phyloP scores from a whole-genome alignment of 768 basidiomycete genomes.

The Nevesoporus exiguus region DNA sequence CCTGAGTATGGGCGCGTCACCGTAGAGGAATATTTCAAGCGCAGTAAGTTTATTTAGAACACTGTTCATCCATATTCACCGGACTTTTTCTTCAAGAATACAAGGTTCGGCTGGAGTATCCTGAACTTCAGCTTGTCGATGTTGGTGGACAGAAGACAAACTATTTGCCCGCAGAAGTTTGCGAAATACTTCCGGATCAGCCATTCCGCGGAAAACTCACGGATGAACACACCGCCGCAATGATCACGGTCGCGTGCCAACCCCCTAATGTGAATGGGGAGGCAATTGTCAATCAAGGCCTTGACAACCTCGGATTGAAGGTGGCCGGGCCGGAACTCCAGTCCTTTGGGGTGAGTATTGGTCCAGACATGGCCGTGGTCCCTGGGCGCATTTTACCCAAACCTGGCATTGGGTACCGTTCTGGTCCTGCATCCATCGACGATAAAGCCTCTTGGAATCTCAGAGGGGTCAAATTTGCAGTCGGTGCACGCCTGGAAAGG shows the following conservation, averaged over 20 bases:
- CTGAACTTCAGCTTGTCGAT: constrained; percentile 44
- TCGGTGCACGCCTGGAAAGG: constrained; percentile 50
- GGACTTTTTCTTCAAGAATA: constrained; percentile 38
- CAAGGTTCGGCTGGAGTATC: constrained; percentile 34
- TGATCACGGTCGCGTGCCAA: constrained; percentile 50
- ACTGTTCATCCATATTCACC: neutral
- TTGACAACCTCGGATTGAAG: constrained; percentile 41
- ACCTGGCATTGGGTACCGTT: constrained; percentile 41
- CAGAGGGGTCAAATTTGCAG: constrained; percentile 54
- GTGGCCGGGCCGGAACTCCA: constrained; percentile 34
- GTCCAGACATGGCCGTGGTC: constrained; percentile 50
- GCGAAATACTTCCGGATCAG: constrained; percentile 43
- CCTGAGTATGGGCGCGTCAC: constrained; percentile 40
- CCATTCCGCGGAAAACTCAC: constrained; percentile 49
- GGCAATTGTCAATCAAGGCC: constrained; percentile 42
- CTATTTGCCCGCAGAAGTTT: constrained; percentile 46
- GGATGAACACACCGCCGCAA: constrained; percentile 48
- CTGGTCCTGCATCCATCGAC: constrained; percentile 34
- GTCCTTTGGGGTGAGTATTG: constrained; percentile 45
- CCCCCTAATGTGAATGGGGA: constrained; percentile 47
- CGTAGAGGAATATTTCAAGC: constrained; percentile 46
- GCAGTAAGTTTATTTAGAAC: constrained; percentile 35
- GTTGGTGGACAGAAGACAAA: constrained; percentile 44
- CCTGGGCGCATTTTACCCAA: constrained; percentile 49
- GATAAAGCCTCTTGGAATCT: constrained; percentile 53